These are phyloP conservation scores for Blastocladiella emersonii DNA, from an alignment of 371 early-diverging fungal species.

Conservation along the genomic window DNA sequence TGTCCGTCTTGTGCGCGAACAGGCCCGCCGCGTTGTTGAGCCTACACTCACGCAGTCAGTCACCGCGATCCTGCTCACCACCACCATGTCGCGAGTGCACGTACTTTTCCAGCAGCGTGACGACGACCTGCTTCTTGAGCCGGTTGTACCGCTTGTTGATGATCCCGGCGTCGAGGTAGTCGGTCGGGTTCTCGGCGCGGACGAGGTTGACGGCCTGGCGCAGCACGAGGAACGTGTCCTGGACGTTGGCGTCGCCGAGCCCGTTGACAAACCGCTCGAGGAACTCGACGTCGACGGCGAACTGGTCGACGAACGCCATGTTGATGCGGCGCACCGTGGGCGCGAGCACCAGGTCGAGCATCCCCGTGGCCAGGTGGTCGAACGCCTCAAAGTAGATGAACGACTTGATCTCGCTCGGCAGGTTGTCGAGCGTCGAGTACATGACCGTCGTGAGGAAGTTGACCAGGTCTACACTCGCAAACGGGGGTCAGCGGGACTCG, in stretches of 20 bases:
- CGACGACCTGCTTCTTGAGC: conserved; percentile 44
- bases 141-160: conserved; percentile 46
- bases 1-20: conserved; percentile 7
- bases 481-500: not conserved
- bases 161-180: conserved; percentile 44
- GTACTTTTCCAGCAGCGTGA: conserved; percentile 69
- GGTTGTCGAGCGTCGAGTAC: conserved; percentile 48
- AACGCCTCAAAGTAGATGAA: conserved; percentile 60
- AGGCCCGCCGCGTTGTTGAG: conserved; percentile 4
- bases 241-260: conserved; percentile 48
- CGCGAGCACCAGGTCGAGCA: conserved; percentile 39
- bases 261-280: conserved; percentile 53
- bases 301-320: conserved; percentile 42
- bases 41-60: not conserved
- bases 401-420: conserved; percentile 51
- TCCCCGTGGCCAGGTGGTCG: conserved; percentile 48
- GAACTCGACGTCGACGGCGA: conserved; percentile 56
- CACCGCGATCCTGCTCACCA: too few relatives aligned
- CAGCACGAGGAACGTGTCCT: conserved; percentile 54
- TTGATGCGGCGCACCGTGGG: conserved; percentile 50
- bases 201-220: conserved; percentile 53
- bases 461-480: conserved; percentile 38
- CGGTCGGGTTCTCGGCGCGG: conserved; percentile 54
- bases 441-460: conserved; percentile 53
- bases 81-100: not conserved